These are phyloP conservation scores for Diddensiella caesifluorescens DNA, from an alignment of 805 yeast genomes.

Conservation along the genomic window DNA sequence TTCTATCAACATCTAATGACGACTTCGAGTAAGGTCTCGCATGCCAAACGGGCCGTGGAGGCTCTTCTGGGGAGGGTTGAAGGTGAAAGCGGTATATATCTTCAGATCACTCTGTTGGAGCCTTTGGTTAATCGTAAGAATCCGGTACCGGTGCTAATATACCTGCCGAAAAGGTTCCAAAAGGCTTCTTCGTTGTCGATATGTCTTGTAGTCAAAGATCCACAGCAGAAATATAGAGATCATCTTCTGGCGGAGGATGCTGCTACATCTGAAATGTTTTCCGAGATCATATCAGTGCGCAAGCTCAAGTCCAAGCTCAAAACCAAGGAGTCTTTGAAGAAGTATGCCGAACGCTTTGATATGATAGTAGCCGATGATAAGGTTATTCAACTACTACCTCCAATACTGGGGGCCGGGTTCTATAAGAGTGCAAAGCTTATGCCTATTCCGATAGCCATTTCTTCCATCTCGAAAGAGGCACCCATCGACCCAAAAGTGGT, in stretches of 20 bases:
- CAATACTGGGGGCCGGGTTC: slow-evolving; percentile 53
- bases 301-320: slow-evolving; percentile 45
- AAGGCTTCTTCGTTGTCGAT: slow-evolving; percentile 15
- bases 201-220: slow-evolving; percentile 64
- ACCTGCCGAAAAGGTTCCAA: slow-evolving; percentile 19
- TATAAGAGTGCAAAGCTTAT: slow-evolving; percentile 59
- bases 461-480: slow-evolving; percentile 13
- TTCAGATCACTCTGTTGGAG: slow-evolving; percentile 16
- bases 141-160: slow-evolving; percentile 18
- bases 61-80: too few relatives aligned
- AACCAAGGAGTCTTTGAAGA: slow-evolving; percentile 46
- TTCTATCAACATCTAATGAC: neutral
- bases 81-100: too few relatives aligned
- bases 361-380: slow-evolving; percentile 65
- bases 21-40: too few relatives aligned
- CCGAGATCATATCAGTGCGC: slow-evolving; percentile 54
- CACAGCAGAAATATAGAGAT: slow-evolving; percentile 51
- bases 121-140: slow-evolving; percentile 5
- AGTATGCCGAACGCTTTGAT: slow-evolving; percentile 43
- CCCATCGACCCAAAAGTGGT: slow-evolving; percentile 59
- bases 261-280: slow-evolving; percentile 56
- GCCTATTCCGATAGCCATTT: slow-evolving; percentile 50
- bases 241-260: slow-evolving; percentile 43
- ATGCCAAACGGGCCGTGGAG: too few relatives aligned
- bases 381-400: slow-evolving; percentile 55